These are phyloP conservation scores for Arthrinium puccinioides DNA, from an alignment of 2,329 filamentous ascomycete species.

Conservation along the genomic window DNA sequence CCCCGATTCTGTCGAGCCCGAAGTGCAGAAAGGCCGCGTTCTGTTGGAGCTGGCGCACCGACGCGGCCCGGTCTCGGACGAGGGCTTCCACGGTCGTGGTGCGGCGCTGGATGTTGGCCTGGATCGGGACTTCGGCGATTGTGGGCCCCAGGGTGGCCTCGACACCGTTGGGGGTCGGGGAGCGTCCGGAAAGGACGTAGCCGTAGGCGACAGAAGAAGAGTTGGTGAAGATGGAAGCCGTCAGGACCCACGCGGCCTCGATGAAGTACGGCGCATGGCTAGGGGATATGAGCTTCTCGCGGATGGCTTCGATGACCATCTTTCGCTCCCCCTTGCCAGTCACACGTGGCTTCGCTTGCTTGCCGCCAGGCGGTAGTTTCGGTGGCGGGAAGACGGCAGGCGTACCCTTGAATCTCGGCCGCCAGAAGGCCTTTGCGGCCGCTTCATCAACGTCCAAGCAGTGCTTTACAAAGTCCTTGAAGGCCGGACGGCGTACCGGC, in stretches of 20 bases:
- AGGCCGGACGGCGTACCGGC: conserved; percentile 1
- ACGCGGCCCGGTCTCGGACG: conserved; percentile 5
- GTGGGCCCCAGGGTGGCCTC: conserved; percentile 7
- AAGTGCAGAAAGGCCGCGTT: conserved; percentile 4
- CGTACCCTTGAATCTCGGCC: conserved; percentile 4
- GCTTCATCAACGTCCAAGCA: conserved; percentile 4
- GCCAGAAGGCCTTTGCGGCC: conserved; percentile 7
- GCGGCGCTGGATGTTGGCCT: conserved; percentile 7
- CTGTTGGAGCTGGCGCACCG: conserved; percentile 6
- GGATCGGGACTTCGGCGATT: conserved; percentile 6
- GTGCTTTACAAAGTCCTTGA: conserved; percentile 7
- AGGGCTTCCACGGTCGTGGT: conserved; percentile 6
- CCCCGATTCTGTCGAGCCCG: conserved; percentile 4
- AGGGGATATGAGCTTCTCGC: background rate
- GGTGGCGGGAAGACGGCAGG: conserved; percentile 7
- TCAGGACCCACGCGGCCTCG: conserved; percentile 10
- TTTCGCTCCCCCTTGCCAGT: too few species aligned
- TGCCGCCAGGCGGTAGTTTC: background rate
- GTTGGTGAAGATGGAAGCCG: conserved; percentile 4
- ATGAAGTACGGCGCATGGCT: conserved; percentile 5
- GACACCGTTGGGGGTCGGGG: background rate
- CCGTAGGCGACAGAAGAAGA: conserved; percentile 7
- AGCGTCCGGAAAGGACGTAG: conserved; percentile 7
- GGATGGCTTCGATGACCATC: too few species aligned
- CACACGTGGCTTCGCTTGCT: too few species aligned